Percentiles rank a stretch among this genome's conserved stretches.
These are phyloP conservation scores for Diplocarpon mali DNA, from an alignment of 2,329 filamentous ascomycete species.

Conservation along the genomic window DNA sequence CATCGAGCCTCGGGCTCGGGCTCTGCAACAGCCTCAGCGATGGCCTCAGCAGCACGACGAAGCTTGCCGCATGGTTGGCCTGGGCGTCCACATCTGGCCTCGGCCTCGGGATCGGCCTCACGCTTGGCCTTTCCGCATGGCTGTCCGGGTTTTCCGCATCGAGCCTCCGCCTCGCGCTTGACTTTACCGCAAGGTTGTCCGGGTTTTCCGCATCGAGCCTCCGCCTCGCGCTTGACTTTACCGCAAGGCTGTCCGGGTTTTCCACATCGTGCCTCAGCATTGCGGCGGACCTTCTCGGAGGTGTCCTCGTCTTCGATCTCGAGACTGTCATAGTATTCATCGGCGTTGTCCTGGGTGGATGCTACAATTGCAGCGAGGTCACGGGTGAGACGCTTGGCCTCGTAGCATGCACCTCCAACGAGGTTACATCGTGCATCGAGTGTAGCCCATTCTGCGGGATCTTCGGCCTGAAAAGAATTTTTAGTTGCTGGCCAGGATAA, in stretches of 20 bases:
- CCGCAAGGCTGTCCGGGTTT: conserved; percentile 19
- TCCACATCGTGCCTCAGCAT: conserved; percentile 12
- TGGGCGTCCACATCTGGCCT: conserved; percentile 16
- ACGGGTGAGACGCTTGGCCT: conserved; percentile 32
- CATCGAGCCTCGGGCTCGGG: conserved; percentile 8
- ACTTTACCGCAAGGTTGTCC: conserved; percentile 16
- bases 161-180: not conserved
- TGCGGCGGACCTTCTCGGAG: conserved; percentile 4
- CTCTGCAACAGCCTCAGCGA: conserved; percentile 11
- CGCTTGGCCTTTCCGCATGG: conserved; percentile 13
- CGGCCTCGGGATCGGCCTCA: conserved; percentile 3
- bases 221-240: conserved; percentile 13
- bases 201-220: conserved; percentile 10
- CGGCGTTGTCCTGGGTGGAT: conserved; percentile 8
- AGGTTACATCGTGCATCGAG: conserved; percentile 27
- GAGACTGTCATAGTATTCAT: conserved; percentile 5
- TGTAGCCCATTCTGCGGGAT: not conserved
- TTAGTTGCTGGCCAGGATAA: not conserved
- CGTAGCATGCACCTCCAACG: conserved; percentile 33
- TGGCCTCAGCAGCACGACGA: conserved; percentile 23
- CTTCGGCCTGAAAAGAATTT: not conserved
- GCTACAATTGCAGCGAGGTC: conserved; percentile 27
- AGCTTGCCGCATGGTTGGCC: conserved; percentile 22
- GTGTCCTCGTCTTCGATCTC: conserved; percentile 2
- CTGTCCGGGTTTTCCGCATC: conserved; percentile 13